Evolutionary conservation across 2,329 filamentous ascomycete species (phyloP), one percentile per base, ranked within the genome.

Genomic region (Colletotrichum siamense): DNA sequence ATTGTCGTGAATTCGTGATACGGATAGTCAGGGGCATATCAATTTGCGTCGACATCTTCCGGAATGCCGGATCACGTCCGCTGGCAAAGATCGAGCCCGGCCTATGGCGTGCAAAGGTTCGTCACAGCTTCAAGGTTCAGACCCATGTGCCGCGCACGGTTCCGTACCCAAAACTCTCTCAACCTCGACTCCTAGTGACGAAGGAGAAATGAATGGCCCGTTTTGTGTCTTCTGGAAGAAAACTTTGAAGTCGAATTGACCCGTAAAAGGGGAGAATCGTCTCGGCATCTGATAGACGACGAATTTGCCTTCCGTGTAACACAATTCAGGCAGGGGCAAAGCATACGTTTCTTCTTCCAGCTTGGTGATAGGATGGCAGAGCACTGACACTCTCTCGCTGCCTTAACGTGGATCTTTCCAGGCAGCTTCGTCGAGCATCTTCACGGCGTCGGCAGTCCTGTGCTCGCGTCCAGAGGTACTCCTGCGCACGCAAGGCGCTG

Each of bases 291-390:
- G 34, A 26, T 44, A 26, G 15, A 22, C 16, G 32, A 34, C 26
- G 28, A 16, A 32, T 66, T 71, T n/a, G 66, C 36, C 62, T 30
- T 59, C 24, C 12, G 49, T 67, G 36, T 34, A 18, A 67, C 61
- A 15, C 18, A 22, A 24, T 55, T 32, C 55, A 52, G 39, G 49
- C 61, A 49, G 34, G 26, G 57, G 18, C 79, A 79, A 68, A 73
- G 26, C 4, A 79, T 79, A 79, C 63, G 26, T 73, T 77, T 68
- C 76, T 77, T 77, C 24, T 77, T 77, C 69, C 61, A 30, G 49
- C 52, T 13, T 49, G 59, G 61, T 57, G 52, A 55, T 67, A 59
- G 39, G 39, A 59, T 16, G n/a, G 55, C 36, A 44, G 70, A 71
- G 76, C 76, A 74, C 73, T 39, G 76, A 74, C 62, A n/a, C 32